Evolutionary conservation across 2,329 filamentous ascomycete genomes (phyloP).

Genomic region (Podosphaera fusca): DNA sequence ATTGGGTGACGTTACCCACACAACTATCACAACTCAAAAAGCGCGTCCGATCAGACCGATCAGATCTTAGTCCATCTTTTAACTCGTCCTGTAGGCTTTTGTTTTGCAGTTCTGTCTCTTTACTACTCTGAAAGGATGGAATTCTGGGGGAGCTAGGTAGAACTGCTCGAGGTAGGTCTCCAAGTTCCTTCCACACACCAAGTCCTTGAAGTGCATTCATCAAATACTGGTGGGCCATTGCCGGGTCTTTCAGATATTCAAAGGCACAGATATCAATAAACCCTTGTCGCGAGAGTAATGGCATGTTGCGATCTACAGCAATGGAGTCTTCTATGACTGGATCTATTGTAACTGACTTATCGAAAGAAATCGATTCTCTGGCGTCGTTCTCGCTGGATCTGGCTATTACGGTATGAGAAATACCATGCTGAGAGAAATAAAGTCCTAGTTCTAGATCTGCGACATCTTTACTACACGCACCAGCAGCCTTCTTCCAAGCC

Average conservation of each 20-base stretch:
- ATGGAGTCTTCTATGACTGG: neutral
- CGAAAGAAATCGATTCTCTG: neutral
- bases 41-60: neutral
- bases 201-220: constrained; percentile 1
- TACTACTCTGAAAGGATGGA: neutral
- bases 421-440: neutral
- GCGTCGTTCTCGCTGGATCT: neutral
- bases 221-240: neutral
- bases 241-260: neutral
- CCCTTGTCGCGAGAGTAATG: constrained; percentile 1
- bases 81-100: neutral
- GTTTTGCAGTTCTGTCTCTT: neutral
- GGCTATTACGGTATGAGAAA: neutral
- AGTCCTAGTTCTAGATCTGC: constrained; percentile 1
- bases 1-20: neutral
- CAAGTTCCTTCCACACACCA: neutral
- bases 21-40: neutral
- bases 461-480: neutral
- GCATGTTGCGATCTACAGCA: neutral
- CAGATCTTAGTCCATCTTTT: neutral
- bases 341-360: neutral
- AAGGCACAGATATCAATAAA: neutral
- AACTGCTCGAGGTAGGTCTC: neutral
- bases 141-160: neutral
- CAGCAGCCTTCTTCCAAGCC: neutral